Evolutionary conservation across 306 rosid genomes (phyloP), one percentile per base, ranked within the genome.

Genomic region (Hippophae tibetana): DNA sequence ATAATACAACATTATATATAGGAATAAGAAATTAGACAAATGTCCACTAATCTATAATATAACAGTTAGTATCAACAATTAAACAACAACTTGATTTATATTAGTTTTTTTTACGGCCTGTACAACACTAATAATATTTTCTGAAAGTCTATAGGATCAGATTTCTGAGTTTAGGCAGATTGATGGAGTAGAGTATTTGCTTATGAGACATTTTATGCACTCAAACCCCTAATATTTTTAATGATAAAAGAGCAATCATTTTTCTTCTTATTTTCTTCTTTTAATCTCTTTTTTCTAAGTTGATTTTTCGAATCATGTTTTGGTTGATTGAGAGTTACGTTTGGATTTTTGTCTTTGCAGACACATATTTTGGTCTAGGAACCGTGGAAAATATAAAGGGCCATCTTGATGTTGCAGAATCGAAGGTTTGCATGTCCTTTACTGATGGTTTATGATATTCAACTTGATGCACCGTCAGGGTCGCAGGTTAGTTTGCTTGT

Each of bases 351-450:
- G 13, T 47, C 61, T 45, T 57, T 14, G 55, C 81, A 89, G 95
- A 83, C 70, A 78, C 87, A 40, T 92, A 76, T 74, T 92, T 87
- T 74, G 95, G 99, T 27, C 79, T 60, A 10, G 95, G 96, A 67
- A 92, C 99, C 1, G 85, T 92, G 61, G 84, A 80, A 8, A 75
- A 71, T 77, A 66, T 92, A 75, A 82, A 81, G 63, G 76, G 85
- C 57, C 79, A 85, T 60, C 71, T 92, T 5, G 66, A 74, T 59
- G 82, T 54, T n/a, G 70, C 54, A 18, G 89, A 85, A 58, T 78
- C 85, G 3, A 80, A 83, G 90, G 99, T 64, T 52, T 43, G 64
- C 51, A 13, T n/a, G 14, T 26, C 52, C 10, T 60, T 46, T 74
- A 18, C 12, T 6, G 12, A 58, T 57, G 63, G 62, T 18, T 47